A percentile compares a stretch with the other conserved stretches of the same genome.
Conservation (phyloP, 805 yeast genomes). For the Debaryomyces hansenii region DNA sequence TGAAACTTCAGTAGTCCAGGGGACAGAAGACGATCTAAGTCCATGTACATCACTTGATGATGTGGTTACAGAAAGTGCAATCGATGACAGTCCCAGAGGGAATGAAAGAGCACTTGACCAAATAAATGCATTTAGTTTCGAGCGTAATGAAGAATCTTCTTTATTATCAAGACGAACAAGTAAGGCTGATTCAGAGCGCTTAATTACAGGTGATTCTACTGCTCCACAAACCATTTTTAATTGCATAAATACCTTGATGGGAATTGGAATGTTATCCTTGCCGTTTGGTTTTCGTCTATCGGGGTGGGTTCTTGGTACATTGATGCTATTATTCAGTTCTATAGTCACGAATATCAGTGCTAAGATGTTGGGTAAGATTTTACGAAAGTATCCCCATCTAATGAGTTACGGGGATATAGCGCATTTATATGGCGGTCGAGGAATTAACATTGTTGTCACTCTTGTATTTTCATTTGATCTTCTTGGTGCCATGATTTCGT, state of each 20-base stretch:
- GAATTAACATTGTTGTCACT: constrained; percentile 45
- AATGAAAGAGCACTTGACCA: constrained; percentile 16
- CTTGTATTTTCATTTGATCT: constrained; percentile 55
- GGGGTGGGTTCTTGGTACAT: constrained; percentile 61
- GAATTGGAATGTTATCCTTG: constrained; percentile 71
- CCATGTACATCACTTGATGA: constrained; percentile 21
- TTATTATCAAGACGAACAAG: constrained; percentile 4
- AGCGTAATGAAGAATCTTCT: constrained; percentile 14
- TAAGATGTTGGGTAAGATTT: constrained; percentile 50
- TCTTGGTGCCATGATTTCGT: constrained; percentile 58
- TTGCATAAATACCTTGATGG: constrained; percentile 70
- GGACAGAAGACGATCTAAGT: constrained; percentile 16
- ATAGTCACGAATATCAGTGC: constrained; percentile 56
- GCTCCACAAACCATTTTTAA: constrained; percentile 69
- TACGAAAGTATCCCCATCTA: constrained; percentile 37
- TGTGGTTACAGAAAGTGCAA: constrained; percentile 8
- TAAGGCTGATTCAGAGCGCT: constrained; percentile 6
- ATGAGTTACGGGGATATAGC: constrained; percentile 64
- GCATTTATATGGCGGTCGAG: constrained; percentile 45
- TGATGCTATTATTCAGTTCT: constrained; percentile 45
- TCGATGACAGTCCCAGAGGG: constrained; percentile 11
- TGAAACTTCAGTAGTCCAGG: constrained; percentile 7
- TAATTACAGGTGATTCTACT: constrained; percentile 44
- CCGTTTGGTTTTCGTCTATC: constrained; percentile 68
- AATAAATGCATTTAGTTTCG: constrained; percentile 15